phyloP scores from a whole-genome alignment of 177 flowering plant genomes.

The Vitis hybrid region DNA sequence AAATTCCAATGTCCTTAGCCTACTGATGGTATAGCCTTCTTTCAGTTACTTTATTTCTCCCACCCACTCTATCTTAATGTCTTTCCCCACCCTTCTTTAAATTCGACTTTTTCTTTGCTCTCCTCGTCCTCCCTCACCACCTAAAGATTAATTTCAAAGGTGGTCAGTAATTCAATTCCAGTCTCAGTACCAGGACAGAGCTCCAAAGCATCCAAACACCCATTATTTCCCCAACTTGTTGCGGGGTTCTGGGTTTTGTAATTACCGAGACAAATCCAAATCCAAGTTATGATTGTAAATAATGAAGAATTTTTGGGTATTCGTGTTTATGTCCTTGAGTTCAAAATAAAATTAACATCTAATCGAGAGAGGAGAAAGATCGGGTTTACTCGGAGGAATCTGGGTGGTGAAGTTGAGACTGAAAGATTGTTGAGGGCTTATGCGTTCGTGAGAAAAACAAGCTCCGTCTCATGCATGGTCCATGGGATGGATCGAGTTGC shows the following conservation, averaged over 20 bases:
- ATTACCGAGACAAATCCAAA: too few relatives aligned
- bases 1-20: conserved; percentile 1
- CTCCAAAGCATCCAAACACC: too few relatives aligned
- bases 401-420: conserved; percentile 3
- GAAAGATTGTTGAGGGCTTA: background rate
- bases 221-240: too few relatives aligned
- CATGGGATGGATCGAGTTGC: background rate
- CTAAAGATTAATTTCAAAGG: too few relatives aligned
- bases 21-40: conserved; percentile 2
- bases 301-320: conserved; percentile 15
- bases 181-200: too few relatives aligned
- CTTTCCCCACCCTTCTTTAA: too few relatives aligned
- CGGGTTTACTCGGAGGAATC: conserved; percentile 1
- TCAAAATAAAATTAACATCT: background rate
- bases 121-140: background rate
- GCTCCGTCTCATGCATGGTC: background rate
- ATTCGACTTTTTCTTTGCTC: background rate
- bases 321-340: background rate
- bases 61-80: background rate
- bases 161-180: too few relatives aligned
- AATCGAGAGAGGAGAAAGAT: conserved; percentile 5
- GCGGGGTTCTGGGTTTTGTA: too few relatives aligned
- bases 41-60: conserved; percentile 1
- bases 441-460: background rate
- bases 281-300: background rate